Percentiles rank a stretch among this genome's conserved stretches.
These are phyloP conservation scores for Monosporascus sp. DNA, from an alignment of 2,329 filamentous ascomycete genomes.

Conservation along the genomic window DNA sequence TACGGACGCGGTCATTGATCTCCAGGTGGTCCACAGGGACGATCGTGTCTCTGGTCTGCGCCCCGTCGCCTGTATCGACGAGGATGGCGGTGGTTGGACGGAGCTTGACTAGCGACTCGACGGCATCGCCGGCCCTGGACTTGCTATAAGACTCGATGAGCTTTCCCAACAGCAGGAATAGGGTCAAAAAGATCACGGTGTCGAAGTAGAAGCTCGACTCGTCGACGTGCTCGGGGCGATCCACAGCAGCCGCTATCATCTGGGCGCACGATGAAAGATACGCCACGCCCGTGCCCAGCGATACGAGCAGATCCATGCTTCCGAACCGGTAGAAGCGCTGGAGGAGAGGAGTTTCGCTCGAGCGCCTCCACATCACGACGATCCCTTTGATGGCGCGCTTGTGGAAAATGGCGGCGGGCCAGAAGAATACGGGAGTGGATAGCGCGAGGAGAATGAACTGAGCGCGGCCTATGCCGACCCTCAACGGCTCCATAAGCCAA, in stretches of 20 bases:
- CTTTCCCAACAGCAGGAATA: conserved; percentile 75
- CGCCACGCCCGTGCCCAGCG: conserved; percentile 79
- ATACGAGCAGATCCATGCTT: conserved; percentile 94
- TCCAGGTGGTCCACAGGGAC: conserved; percentile 67
- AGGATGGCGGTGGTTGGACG: conserved; percentile 72
- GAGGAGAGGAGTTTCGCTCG: conserved; percentile 66
- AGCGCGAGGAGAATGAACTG: conserved; percentile 78
- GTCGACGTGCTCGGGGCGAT: conserved; percentile 31
- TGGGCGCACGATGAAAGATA: conserved; percentile 79
- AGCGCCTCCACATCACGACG: conserved; percentile 67
- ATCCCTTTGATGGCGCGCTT: conserved; percentile 73
- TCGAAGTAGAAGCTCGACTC: conserved; percentile 74
- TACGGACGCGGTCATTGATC: conserved; percentile 65
- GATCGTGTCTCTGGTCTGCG: conserved; percentile 32
- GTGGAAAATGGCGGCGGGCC: conserved; percentile 82
- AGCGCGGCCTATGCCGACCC: conserved; percentile 66
- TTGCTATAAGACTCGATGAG: conserved; percentile 87
- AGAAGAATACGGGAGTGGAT: conserved; percentile 82
- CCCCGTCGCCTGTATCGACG: conserved; percentile 41
- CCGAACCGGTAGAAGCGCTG: conserved; percentile 86
- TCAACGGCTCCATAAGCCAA: conserved; percentile 67
- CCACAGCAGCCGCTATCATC: conserved; percentile 59
- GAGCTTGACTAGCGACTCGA: conserved; percentile 72
- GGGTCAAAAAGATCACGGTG: conserved; percentile 83
- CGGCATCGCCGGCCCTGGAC: conserved; percentile 80